Evolutionary conservation across 2,329 filamentous ascomycete genomes (phyloP), one percentile per base, ranked within the genome.

Genomic region (Cladosporium austrohemisphaericum): DNA sequence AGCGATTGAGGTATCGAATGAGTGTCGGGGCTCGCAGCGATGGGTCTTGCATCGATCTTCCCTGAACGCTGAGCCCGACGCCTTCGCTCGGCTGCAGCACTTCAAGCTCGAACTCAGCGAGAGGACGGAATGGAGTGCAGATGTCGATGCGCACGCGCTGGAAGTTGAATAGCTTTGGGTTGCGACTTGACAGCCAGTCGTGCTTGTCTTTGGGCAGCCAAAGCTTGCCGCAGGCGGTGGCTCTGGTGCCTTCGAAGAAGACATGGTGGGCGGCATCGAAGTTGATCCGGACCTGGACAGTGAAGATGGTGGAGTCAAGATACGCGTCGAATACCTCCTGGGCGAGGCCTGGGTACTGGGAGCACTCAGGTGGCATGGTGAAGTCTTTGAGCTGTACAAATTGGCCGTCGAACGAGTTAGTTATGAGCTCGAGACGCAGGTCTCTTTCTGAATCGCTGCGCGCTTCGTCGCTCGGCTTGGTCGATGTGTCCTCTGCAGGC

Each of bases 231-330:
- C 45, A 49, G 6, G 29, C 26, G 1, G 10, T 19, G n/a, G 37
- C 28, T 25, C 45, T 11, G 14, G 26, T 13, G 22, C 37, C 45
- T 18, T 20, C n/a, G 29, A 40, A 63, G n/a, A 61, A 52, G 14
- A 23, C n/a, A 9, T 50, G 5, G 13, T 50, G 40, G 10, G 40
- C 23, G 19, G 41, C 46, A 20, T 60, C 52, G 49, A 60, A 62
- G 44, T 61, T 58, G n/a, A 48, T 19, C 49, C 60, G 57, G 41
- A 49, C 52, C 3, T 52, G 51, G 25, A 45, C 36, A 29, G 35
- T 38, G 46, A 51, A 51, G 18, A 29, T 52, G 44, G 40, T 52
- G 40, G 48, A 25, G 20, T 19, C 4, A 14, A 56, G 29, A 41
- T 50, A 54, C 38, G 35, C 35, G 16, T 18, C 22, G 33, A 48